A percentile compares a stretch with the other conserved stretches of the same genome.
Conservation (phyloP, 164 flowering plant genomes). For the Brasenia schreberi region DNA sequence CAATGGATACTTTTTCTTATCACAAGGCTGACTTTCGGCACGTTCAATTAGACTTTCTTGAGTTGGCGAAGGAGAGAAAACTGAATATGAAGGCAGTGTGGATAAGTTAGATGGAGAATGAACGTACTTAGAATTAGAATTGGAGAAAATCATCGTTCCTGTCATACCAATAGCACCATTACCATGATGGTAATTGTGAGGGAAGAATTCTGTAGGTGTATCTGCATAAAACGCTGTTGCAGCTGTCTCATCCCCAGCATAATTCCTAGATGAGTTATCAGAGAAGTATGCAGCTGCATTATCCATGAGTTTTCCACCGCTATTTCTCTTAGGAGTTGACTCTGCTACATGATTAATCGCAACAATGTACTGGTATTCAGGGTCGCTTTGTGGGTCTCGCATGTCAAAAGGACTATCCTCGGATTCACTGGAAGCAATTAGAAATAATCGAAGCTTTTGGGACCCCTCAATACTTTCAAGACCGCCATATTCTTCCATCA, state of each 20-base stretch:
- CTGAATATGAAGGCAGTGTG: slow-evolving; percentile 23
- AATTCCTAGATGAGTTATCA: not conserved
- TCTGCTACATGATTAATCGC: slow-evolving; percentile 67
- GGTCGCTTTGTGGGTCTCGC: slow-evolving; percentile 18
- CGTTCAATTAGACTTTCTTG: slow-evolving; percentile 8
- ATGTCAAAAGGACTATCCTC: slow-evolving; percentile 29
- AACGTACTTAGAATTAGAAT: slow-evolving; percentile 11
- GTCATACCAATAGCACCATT: slow-evolving; percentile 9
- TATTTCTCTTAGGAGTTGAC: slow-evolving; percentile 23
- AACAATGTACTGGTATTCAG: slow-evolving; percentile 61
- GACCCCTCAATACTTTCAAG: slow-evolving; percentile 34
- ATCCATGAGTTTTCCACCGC: slow-evolving; percentile 28
- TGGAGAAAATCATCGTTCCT: slow-evolving; percentile 4
- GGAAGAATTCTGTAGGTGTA: slow-evolving; percentile 13
- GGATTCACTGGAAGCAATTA: slow-evolving; percentile 35
- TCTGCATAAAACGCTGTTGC: not conserved
- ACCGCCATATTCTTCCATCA: slow-evolving; percentile 77
- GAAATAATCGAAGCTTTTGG: slow-evolving; percentile 55
- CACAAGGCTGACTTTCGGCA: slow-evolving; percentile 12
- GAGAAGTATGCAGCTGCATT: not conserved
- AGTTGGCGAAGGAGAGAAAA: slow-evolving; percentile 23
- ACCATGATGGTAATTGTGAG: slow-evolving; percentile 18
- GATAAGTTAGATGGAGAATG: slow-evolving; percentile 12
- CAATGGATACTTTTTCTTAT: slow-evolving; percentile 16
- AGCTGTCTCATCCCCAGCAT: not conserved